Percentiles rank a stretch among this genome's conserved stretches.
Evolutionary conservation across 169 alveolate species (phyloP).

Genomic region (Besnoitia besnoiti): DNA sequence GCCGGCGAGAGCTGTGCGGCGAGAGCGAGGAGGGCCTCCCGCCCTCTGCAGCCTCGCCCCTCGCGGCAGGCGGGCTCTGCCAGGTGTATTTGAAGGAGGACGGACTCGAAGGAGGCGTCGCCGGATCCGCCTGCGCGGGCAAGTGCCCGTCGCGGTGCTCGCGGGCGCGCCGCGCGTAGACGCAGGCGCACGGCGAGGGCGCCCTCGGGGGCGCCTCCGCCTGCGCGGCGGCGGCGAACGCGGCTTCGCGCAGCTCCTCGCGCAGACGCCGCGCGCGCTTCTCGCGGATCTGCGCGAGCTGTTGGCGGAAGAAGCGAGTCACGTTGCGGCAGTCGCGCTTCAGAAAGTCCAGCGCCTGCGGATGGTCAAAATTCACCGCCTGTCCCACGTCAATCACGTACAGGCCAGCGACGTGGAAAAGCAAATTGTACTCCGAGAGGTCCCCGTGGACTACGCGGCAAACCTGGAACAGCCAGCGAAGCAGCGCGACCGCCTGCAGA

Average conservation of each 20-base stretch:
- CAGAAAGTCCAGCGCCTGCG: conserved; percentile 96
- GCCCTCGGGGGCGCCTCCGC: background rate
- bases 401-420: conserved; percentile 83
- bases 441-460: conserved; percentile 99
- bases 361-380: conserved; percentile 98
- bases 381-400: conserved; percentile 98
- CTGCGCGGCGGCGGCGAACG: background rate
- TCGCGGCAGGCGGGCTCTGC: no score
- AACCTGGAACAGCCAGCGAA: conserved; percentile 65
- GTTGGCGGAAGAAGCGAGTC: conserved; percentile 92
- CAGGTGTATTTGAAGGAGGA: background rate
- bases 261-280: background rate
- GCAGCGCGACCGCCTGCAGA: conserved; percentile 53
- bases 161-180: background rate
- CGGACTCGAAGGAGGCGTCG: background rate
- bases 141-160: background rate
- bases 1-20: background rate
- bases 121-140: background rate
- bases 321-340: conserved; percentile 97
- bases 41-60: background rate
- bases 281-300: conserved; percentile 22
- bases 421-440: conserved; percentile 96
- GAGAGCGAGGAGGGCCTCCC: background rate
- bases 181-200: background rate
- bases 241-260: background rate